Base-by-base conservation (phyloP, 768 basidiomycete species). In the Strobilomyces dryophilus region DNA sequence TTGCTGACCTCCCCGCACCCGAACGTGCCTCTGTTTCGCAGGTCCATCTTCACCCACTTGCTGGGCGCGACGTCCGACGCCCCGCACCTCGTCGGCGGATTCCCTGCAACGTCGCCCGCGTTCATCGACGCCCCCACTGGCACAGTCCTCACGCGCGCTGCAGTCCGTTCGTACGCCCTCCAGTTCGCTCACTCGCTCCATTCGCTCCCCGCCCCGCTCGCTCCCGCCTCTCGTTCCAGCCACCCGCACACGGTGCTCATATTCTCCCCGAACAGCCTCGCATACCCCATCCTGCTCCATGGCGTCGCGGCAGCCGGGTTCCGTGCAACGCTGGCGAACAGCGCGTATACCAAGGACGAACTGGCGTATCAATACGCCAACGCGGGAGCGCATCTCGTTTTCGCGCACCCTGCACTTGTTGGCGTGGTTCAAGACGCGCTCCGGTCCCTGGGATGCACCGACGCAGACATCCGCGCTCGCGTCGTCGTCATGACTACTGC, bases 321-420 rank as follows among this genome's bases (percentile, higher is more conserved):
- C 15, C 71, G 80, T 41, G 79, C 80, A 48, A 88, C 90, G 0
- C 80, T 89, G 14, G 86, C 87, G 15, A 94, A 92, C 65, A 82
- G 78, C 53, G 75, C 76, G 0, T 93, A 89, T 61, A 86, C 82
- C 5, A 66, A 82, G 4, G 63, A 71, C 8, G 92, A 95, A 63
- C 77, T 94, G 0, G 76, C 74, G 1, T 82, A 82, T 66, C 92
- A 95, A 64, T 84, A 87, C 53, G 69, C 57, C 12, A 83, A 94
- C 62, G 84, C 84, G 48, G 70, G 77, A 4, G 85, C 92, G 0
- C 74, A 76, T 45, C 57, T 86, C 18, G 66, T 92, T 24, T 80
- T 92, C 51, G 75, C 79, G 11, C 80, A 81, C 52, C 87, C 89
- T n/a, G 73, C 79, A 0, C 73, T 87, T 5, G 55, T 89, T 1